Evolutionary conservation across 2,329 filamentous ascomycete species (phyloP).

Genomic region (Endoconidiophora polonica): DNA sequence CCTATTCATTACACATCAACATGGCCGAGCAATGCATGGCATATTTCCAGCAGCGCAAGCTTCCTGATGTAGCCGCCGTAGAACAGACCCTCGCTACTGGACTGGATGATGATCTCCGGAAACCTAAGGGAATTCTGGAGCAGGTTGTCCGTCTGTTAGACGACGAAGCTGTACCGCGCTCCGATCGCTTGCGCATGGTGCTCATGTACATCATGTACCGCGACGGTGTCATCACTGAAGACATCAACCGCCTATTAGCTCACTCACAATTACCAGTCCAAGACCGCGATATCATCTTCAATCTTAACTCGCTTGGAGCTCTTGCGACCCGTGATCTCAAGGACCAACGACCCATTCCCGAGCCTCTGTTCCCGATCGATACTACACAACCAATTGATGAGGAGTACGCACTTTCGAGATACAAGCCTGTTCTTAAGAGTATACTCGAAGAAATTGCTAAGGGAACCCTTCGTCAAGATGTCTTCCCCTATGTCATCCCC

Average conservation of each 20-base stretch:
- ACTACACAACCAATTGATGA: constrained; percentile 37
- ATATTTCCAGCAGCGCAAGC: constrained; percentile 67
- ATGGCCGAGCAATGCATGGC: constrained; percentile 99
- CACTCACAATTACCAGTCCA: constrained; percentile 64
- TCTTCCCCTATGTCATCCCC: constrained; percentile 60
- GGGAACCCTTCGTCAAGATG: constrained; percentile 46
- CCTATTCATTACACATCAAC: constrained; percentile 81
- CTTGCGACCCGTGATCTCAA: constrained; percentile 54
- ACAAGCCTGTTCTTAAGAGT: constrained; percentile 64
- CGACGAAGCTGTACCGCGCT: constrained; percentile 52
- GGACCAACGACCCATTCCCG: constrained; percentile 49
- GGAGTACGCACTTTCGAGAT: constrained; percentile 75
- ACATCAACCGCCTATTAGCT: constrained; percentile 67
- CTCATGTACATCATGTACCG: constrained; percentile 74
- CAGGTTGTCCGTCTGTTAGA: constrained; percentile 78
- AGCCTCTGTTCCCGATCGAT: constrained; percentile 49
- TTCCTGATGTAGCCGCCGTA: constrained; percentile 70
- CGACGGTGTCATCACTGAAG: constrained; percentile 68
- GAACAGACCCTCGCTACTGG: constrained; percentile 89
- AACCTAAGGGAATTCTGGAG: constrained; percentile 76
- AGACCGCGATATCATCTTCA: constrained; percentile 57
- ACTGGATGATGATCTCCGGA: constrained; percentile 78
- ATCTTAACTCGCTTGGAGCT: constrained; percentile 68
- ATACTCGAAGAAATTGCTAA: constrained; percentile 60
- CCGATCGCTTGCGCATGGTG: constrained; percentile 71